Evolutionary conservation across 257 asterid genomes (phyloP), one percentile per base, ranked within the genome.

Genomic region (Nicotiana tomentosiformis): DNA sequence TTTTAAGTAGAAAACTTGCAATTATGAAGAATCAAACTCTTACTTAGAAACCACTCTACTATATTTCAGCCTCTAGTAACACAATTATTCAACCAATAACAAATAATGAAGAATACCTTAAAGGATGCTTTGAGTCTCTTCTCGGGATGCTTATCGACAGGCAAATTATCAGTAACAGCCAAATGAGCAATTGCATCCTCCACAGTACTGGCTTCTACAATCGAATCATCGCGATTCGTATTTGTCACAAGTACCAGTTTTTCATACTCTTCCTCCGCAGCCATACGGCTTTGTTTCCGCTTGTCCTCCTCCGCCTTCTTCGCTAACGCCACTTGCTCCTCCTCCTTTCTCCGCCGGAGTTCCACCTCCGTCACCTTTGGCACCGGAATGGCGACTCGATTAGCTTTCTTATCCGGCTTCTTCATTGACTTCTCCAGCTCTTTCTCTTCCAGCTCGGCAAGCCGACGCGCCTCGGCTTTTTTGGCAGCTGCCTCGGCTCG

Each of bases 351-450:
- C 16, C 90, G 85, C 74, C 82, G 84, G 67, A 95, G 86, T 83
- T 95, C 97, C 60, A 82, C 97, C 93, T 94, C 97, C 57, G 98
- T 93, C 58, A 93, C 97, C 90, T 95, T 95, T 5, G 98, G 97
- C 51, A 90, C 83, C 32, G 97, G 99, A 32, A 85, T 88, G 1
- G 97, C 79, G 12, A 95, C 99, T 77, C 97, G 83, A 46, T 65
- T 89, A 7, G 91, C 97, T 87, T 95, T 93, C 88, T 93, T 95
- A 84, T 95, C 99, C 56, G 93, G 89, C 91, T 95, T 93, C 88
- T 77, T 90, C 83, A 93, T 9, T 77, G 88, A 69, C 87, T 91
- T 92, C 78, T 91, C 97, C 51, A 95, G 85, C 17, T 95, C 97
- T 89, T 88, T 89, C 90, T 91, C 95, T 86, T 95, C 99, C 46